phyloP scores from a whole-genome alignment of 257 asterid genomes.

The Handroanthus guayacan region DNA sequence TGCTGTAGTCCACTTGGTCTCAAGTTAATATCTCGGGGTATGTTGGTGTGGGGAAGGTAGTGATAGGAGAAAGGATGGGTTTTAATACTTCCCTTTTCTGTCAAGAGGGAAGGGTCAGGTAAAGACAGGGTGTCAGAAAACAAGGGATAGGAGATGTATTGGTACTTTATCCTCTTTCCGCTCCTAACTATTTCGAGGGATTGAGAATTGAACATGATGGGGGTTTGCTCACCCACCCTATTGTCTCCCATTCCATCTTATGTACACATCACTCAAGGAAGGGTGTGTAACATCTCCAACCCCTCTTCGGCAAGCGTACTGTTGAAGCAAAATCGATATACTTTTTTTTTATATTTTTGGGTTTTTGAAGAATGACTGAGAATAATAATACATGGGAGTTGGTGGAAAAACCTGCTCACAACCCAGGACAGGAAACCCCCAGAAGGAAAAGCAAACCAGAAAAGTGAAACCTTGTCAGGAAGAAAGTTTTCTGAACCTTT shows the following conservation, averaged over 20 bases:
- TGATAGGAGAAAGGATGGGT: not conserved
- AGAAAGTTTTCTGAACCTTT: too few species aligned
- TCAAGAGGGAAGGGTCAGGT: not conserved
- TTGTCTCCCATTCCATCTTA: not conserved
- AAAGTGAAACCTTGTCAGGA: too few species aligned
- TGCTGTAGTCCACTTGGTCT: constrained; percentile 22
- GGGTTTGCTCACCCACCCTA: not conserved
- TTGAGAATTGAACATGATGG: not conserved
- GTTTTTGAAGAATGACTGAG: not conserved
- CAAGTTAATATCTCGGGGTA: not conserved
- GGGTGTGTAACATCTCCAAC: constrained; percentile 1
- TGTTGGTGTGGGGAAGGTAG: constrained; percentile 10
- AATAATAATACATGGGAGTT: too few species aligned
- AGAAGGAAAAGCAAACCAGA: too few species aligned
- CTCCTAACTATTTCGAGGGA: not conserved
- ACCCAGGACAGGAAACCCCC: too few species aligned
- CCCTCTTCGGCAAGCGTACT: not conserved
- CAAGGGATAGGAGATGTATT: not conserved
- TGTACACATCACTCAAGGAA: not conserved
- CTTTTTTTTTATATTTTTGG: constrained; percentile 13
- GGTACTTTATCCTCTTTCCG: not conserved
- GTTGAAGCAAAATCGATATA: not conserved
- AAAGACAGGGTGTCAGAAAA: not conserved
- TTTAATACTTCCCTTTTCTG: constrained; percentile 7
- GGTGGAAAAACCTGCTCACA: too few species aligned